phyloP scores from a whole-genome alignment of 1,284 basidiomycete species.

The Clitocybe nebularis region DNA sequence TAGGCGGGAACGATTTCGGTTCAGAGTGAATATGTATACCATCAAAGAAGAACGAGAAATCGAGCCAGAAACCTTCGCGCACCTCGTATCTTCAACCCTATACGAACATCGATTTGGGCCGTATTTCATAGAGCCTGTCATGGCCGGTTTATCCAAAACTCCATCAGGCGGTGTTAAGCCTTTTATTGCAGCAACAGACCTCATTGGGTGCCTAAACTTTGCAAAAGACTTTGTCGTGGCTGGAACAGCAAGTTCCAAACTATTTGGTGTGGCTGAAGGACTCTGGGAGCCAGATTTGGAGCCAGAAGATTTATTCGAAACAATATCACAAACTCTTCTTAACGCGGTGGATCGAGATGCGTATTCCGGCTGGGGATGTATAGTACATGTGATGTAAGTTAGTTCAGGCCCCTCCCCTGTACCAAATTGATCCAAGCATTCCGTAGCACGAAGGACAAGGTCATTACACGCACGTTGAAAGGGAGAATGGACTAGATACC shows the following conservation, averaged over 20 bases:
- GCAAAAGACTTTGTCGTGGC: conserved; percentile 97
- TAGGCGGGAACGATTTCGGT: conserved; percentile 87
- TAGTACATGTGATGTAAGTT: conserved; percentile 94
- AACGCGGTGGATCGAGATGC: conserved; percentile 97
- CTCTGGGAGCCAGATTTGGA: conserved; percentile 98
- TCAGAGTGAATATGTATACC: conserved; percentile 97
- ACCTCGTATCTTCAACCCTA: conserved; percentile 94
- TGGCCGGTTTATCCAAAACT: conserved; percentile 84
- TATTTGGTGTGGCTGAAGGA: conserved; percentile 97
- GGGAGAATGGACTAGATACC: conserved; percentile 82
- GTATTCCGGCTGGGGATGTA: conserved; percentile 93
- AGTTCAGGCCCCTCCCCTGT: neutral
- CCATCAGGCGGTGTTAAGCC: conserved; percentile 77
- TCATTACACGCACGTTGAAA: conserved; percentile 83
- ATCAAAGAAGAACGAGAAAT: conserved; percentile 99
- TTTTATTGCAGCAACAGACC: conserved; percentile 94
- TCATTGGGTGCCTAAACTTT: conserved; percentile 95
- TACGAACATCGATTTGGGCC: conserved; percentile 97
- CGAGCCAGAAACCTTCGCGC: conserved; percentile 93
- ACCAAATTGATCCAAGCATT: neutral
- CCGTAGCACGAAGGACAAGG: conserved; percentile 79
- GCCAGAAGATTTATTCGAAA: conserved; percentile 97
- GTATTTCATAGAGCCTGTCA: conserved; percentile 96
- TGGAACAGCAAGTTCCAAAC: conserved; percentile 89
- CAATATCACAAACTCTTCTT: conserved; percentile 93